Percentiles rank a stretch among this genome's conserved stretches.
Conservation (phyloP, 2,329 filamentous ascomycete genomes). For the Triangularia setosa region DNA sequence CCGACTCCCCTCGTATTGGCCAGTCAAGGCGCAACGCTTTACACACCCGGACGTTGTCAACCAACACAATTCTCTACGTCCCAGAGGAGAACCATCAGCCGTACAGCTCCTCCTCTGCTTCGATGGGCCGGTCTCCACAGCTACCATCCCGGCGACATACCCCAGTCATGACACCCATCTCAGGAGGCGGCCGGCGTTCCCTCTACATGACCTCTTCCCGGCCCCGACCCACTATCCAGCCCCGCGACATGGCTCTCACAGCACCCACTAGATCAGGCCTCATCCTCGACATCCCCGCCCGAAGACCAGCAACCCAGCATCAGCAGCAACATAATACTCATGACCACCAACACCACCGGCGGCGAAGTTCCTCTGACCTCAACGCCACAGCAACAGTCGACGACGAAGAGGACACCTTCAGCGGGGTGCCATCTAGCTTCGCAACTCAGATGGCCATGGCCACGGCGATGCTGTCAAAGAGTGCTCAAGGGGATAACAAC, state of each 20-base stretch:
- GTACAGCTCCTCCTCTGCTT: slow-evolving; percentile 41
- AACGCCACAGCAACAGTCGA: slow-evolving; percentile 43
- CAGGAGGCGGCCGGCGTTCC: slow-evolving; percentile 36
- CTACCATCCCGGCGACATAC: slow-evolving; percentile 36
- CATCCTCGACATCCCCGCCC: slow-evolving; percentile 44
- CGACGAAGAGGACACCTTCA: slow-evolving; percentile 58
- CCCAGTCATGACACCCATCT: slow-evolving; percentile 36
- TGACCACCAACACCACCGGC: slow-evolving; percentile 49
- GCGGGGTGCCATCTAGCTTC: slow-evolving; percentile 69
- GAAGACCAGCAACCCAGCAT: slow-evolving; percentile 18
- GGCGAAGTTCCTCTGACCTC: slow-evolving; percentile 60
- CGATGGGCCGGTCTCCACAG: slow-evolving; percentile 33
- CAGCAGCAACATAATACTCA: slow-evolving; percentile 31
- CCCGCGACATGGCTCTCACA: slow-evolving; percentile 50
- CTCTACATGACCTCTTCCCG: slow-evolving; percentile 43
- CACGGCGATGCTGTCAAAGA: slow-evolving; percentile 53
- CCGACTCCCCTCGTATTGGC: slow-evolving; percentile 28
- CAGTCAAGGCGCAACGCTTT: slow-evolving; percentile 34
- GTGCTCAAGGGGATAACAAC: slow-evolving; percentile 54
- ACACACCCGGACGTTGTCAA: slow-evolving; percentile 73
- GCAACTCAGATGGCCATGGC: slow-evolving; percentile 76
- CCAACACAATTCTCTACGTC: slow-evolving; percentile 80
- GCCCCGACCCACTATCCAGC: slow-evolving; percentile 53
- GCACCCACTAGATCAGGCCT: slow-evolving; percentile 54
- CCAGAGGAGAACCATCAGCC: slow-evolving; percentile 49